Evolutionary conservation across 2,329 filamentous ascomycete genomes (phyloP).

Genomic region (Phaeoacremonium minimum): DNA sequence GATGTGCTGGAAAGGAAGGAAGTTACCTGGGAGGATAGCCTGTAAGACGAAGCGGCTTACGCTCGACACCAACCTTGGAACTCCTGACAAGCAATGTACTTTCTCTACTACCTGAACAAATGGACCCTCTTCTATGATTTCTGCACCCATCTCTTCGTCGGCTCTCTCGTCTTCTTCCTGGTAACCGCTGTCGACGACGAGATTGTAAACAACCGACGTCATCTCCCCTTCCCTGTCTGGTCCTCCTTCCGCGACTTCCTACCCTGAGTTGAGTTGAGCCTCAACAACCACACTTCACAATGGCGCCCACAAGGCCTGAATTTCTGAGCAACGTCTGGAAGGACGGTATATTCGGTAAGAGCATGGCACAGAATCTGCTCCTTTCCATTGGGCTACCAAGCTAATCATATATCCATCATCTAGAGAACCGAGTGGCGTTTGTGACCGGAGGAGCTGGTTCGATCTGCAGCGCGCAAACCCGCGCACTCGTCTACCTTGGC

Average conservation of each 20-base stretch:
- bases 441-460: conserved; percentile 91
- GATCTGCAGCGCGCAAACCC: conserved; percentile 91
- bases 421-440: conserved; percentile 85
- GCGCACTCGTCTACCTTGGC: conserved; percentile 84
- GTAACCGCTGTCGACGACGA: conserved; percentile 5
- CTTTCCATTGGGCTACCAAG: too few species aligned
- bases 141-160: conserved; percentile 6
- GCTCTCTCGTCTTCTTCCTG: conserved; percentile 7
- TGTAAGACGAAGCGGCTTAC: too few species aligned
- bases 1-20: too few species aligned
- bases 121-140: conserved; percentile 2
- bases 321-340: conserved; percentile 83
- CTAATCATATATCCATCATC: too few species aligned
- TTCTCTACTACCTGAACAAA: not conserved
- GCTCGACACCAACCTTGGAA: too few species aligned
- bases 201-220: not conserved
- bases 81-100: too few species aligned
- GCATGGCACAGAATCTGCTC: not conserved
- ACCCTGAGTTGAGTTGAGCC: too few species aligned
- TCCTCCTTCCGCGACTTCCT: not conserved
- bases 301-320: conserved; percentile 38
- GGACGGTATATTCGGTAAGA: conserved; percentile 78
- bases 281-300: conserved; percentile 5
- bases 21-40: too few species aligned
- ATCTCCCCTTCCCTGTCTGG: conserved; percentile 1